Percentiles rank a stretch among this genome's conserved stretches.
These are phyloP conservation scores for Alternaria burnsii DNA, from an alignment of 2,329 filamentous ascomycete species.

Conservation along the genomic window DNA sequence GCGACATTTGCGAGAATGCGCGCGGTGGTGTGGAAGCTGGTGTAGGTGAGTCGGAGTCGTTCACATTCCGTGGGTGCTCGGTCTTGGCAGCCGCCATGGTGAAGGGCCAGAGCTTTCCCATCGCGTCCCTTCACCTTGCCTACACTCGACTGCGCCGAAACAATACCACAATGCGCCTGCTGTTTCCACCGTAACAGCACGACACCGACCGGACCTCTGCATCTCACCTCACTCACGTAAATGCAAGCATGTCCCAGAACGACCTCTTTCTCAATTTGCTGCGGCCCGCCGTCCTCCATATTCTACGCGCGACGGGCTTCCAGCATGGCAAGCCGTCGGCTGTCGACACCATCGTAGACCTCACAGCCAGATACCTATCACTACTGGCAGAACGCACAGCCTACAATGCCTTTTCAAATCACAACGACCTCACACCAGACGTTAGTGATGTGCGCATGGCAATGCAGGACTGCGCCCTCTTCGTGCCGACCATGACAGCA, in stretches of 20 bases:
- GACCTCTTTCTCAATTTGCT: slow-evolving; percentile 78
- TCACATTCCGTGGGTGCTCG: slow-evolving; percentile 8
- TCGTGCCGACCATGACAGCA: slow-evolving; percentile 72
- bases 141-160: slow-evolving; percentile 9
- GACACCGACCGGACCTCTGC: slow-evolving; percentile 30
- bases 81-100: slow-evolving; percentile 29
- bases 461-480: slow-evolving; percentile 78
- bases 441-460: slow-evolving; percentile 86
- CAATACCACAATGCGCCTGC: slow-evolving; percentile 32
- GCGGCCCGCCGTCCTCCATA: slow-evolving; percentile 86
- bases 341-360: slow-evolving; percentile 85
- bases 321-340: slow-evolving; percentile 82
- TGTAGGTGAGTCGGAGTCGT: slow-evolving; percentile 13
- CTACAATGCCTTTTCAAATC: slow-evolving; percentile 73
- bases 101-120: slow-evolving; percentile 32
- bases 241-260: slow-evolving; percentile 48
- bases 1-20: slow-evolving; percentile 21
- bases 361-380: slow-evolving; percentile 81
- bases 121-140: slow-evolving; percentile 21
- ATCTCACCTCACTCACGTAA: slow-evolving; percentile 1
- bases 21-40: slow-evolving; percentile 2
- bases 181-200: slow-evolving; percentile 27
- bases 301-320: slow-evolving; percentile 90
- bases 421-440: slow-evolving; percentile 69
- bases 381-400: slow-evolving; percentile 78